Evolutionary conservation across 2,329 filamentous ascomycete genomes (phyloP).

Genomic region (Sporothrix pallida): DNA sequence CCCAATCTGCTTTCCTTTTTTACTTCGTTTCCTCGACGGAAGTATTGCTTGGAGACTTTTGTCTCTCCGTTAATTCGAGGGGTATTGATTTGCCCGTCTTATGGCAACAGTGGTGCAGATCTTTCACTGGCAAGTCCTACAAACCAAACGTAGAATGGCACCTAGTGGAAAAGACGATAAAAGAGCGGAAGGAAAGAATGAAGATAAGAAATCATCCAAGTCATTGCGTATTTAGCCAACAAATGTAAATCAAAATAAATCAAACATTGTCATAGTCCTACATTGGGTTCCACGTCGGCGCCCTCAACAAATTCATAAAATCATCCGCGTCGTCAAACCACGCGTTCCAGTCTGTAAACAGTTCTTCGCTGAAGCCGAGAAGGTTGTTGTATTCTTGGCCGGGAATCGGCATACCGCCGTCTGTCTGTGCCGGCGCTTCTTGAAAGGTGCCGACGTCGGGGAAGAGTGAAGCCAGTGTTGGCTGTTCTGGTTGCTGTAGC

Average conservation of each 20-base stretch:
- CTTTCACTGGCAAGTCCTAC: background rate
- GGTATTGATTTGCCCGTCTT: no score
- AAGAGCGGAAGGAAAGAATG: no score
- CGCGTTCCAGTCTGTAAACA: constrained; percentile 29
- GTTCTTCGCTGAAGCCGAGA: constrained; percentile 1
- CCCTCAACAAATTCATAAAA: constrained; percentile 29
- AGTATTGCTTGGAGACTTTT: no score
- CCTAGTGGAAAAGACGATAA: no score
- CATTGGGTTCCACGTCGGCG: constrained; percentile 6
- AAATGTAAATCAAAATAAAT: no score
- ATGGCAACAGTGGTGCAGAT: no score
- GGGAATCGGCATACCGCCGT: background rate
- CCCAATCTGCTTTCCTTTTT: background rate
- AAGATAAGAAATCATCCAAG: no score
- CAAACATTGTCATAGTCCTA: background rate
- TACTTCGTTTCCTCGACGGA: background rate
- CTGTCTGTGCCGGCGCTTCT: background rate
- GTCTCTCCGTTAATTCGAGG: no score
- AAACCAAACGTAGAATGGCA: background rate
- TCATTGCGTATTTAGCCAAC: no score
- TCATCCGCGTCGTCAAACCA: constrained; percentile 30
- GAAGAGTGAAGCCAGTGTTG: no score
- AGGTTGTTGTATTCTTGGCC: background rate
- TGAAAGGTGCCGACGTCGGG: background rate
- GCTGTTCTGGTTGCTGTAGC: no score